Base-by-base conservation (phyloP, 441 rosid species). In the Pelargonium citronellum region DNA sequence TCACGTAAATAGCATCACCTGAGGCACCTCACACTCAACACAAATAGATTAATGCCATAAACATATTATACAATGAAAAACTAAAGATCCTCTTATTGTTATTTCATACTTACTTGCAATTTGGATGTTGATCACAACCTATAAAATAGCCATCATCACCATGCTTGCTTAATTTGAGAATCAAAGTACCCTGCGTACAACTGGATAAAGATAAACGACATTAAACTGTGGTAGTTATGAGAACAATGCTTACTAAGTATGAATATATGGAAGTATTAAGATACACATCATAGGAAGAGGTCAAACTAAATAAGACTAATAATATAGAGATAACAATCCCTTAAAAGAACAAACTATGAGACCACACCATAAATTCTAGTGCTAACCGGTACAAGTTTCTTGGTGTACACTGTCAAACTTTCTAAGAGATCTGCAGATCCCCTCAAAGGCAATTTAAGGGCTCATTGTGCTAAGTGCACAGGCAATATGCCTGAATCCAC, bases 101-200 rank as follows among this genome's bases (percentile, higher is more conserved):
- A 15, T 51, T 75, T 62, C 64, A 64, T 73, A 87, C 97, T 90
- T 83, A 95, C 99, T 82, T 92, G 99, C 99, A 95, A 66, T 75
- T 79, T 70, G 99, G 99, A 82, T 86, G 93, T 73, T 83, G 91
- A 84, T 90, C 87, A 73, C 99, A 95, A 71, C 96, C 97, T 68
- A 95, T 86, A 75, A 90, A 95, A 84, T 90, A 95, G 80, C 98
- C 30, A 24, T 24, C 97, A 7, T 91, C 82, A 64, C 93, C 99
- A 73, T 67, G 84, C 76, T 85, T 86, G 75, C 97, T 92, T 70
- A 92, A 91, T 89, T 86, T 95, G 82, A 95, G 92, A 76, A 81
- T 80, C 83, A 95, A 79, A 55, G 83, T 84, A 77, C 99, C 99
- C 78, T 87, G 96, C 82, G 71, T 60, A 78, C 99, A 95, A 77